Evolutionary conservation across 495 filamentous ascomycete genomes (phyloP), one percentile per base, ranked within the genome.

Genomic region (Hypomontagnella monticulosa): DNA sequence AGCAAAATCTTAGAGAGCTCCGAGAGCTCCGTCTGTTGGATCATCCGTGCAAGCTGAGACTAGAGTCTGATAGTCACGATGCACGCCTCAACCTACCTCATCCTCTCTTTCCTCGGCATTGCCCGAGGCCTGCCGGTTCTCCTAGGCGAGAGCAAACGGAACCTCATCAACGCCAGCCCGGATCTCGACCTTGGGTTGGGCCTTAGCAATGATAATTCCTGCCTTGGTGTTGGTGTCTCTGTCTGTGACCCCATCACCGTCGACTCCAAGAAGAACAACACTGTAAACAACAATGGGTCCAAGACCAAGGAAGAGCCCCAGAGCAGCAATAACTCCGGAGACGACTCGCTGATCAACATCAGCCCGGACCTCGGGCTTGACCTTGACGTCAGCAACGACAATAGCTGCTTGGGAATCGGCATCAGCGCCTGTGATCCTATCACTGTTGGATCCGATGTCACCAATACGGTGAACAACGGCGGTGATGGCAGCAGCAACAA

Each of bases 371-470:
- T 69, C 5, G 23, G 37, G 2, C 48, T 36, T 1, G 61, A 55
- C 14, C 50, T 69, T 47, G n/a, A 9, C 27, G 2, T 61, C 16
- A 61, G 34, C 61, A 60, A 65, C 30, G 61, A 57, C 1, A 69
- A 69, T 27, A 65, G 61, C 23, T 67, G 63, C 59, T 57, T 75
- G 14, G 63, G 73, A 12, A 50, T 72, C 11, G 73, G 73, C 10
- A 71, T 76, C 23, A 71, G 69, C 8, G 73, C 63, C 10, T 76
- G 73, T 50, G 68, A 76, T 19, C 71, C 73, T 8, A 72, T 76
- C 23, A 68, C 59, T 6, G 55, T 70, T 14, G 65, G 37, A 0
- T 68, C 65, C 4, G 59, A 63, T 4, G 54, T 68, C 42, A 63
- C 59, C 18, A 43, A 68, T 0, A 59, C 65, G 0, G 48, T 46